Evolutionary conservation across 208 protist genomes (phyloP).

Genomic region (Polymyxa betae): DNA sequence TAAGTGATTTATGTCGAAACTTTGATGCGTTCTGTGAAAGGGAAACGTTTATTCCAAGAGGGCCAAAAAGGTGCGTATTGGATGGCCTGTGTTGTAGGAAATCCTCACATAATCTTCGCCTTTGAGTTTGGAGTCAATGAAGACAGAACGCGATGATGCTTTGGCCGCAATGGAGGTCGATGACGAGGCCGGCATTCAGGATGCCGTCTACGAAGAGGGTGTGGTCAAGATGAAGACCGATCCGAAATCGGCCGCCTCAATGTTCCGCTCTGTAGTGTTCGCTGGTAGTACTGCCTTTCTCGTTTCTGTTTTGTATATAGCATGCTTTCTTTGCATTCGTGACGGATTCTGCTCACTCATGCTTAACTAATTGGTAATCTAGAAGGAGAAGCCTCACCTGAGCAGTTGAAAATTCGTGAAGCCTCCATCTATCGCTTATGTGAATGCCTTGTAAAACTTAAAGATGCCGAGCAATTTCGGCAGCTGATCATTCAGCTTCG

Average conservation of each 20-base stretch:
- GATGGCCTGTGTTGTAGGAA: too few relatives aligned
- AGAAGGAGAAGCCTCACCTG: conserved; percentile 9
- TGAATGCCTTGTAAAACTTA: conserved; percentile 69
- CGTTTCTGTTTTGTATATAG: not conserved
- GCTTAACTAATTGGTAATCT: not conserved
- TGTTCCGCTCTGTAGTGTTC: not conserved
- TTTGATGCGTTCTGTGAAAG: too few relatives aligned
- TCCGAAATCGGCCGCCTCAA: not conserved
- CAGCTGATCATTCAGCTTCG: conserved; percentile 69
- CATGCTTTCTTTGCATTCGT: not conserved
- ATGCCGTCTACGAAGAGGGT: conserved; percentile 8
- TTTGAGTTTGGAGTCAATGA: too few relatives aligned
- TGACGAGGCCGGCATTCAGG: conserved; percentile 2
- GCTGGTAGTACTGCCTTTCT: not conserved
- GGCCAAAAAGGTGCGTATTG: too few relatives aligned
- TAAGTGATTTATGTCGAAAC: too few relatives aligned
- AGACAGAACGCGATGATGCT: not conserved
- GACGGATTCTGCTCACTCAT: not conserved
- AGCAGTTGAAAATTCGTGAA: conserved; percentile 70
- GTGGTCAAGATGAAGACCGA: conserved; percentile 22
- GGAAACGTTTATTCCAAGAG: too few relatives aligned
- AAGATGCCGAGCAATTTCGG: conserved; percentile 57
- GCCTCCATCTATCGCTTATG: conserved; percentile 74
- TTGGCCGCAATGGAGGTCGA: conserved; percentile 2
- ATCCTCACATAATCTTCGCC: too few relatives aligned